Conservation (phyloP, 1,139 yeast species). For the Candida sojae region DNA sequence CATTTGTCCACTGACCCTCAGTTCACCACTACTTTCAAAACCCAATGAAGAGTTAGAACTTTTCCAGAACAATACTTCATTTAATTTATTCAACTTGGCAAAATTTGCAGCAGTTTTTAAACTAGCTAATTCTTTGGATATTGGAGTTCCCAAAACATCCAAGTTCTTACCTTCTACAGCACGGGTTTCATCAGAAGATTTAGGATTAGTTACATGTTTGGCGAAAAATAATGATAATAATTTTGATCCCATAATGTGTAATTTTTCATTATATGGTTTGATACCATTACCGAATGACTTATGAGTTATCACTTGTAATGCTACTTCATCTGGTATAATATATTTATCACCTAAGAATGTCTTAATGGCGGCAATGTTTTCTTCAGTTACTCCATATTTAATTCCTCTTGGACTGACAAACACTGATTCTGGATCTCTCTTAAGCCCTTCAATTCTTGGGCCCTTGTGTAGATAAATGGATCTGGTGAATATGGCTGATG, state of each 20-base stretch:
- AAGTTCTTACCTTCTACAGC: constrained; percentile 58
- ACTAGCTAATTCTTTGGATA: constrained; percentile 53
- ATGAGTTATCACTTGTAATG: constrained; percentile 83
- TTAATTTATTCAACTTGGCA: constrained; percentile 50
- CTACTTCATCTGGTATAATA: constrained; percentile 52
- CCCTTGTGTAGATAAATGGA: constrained; percentile 52
- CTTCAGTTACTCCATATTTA: constrained; percentile 55
- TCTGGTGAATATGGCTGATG: constrained; percentile 14
- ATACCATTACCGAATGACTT: constrained; percentile 92
- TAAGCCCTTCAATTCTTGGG: constrained; percentile 68
- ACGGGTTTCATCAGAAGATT: constrained; percentile 25
- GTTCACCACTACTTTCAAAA: constrained; percentile 57
- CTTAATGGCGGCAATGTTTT: constrained; percentile 51
- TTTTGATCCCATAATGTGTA: constrained; percentile 77
- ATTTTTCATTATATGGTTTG: constrained; percentile 84
- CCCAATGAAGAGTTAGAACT: constrained; percentile 54
- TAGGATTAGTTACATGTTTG: constrained; percentile 45
- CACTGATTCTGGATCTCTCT: constrained; percentile 69
- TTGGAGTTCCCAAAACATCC: constrained; percentile 61
- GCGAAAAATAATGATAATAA: constrained; percentile 62
- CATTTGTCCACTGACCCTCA: constrained; percentile 63
- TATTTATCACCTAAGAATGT: constrained; percentile 45
- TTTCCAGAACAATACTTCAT: constrained; percentile 72
- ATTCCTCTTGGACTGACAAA: constrained; percentile 62
- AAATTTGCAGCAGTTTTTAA: constrained; percentile 53